Percentiles rank a stretch among this genome's conserved stretches.
Conservation (phyloP, 495 filamentous ascomycete species). For the Sphaerosporella brunnea region DNA sequence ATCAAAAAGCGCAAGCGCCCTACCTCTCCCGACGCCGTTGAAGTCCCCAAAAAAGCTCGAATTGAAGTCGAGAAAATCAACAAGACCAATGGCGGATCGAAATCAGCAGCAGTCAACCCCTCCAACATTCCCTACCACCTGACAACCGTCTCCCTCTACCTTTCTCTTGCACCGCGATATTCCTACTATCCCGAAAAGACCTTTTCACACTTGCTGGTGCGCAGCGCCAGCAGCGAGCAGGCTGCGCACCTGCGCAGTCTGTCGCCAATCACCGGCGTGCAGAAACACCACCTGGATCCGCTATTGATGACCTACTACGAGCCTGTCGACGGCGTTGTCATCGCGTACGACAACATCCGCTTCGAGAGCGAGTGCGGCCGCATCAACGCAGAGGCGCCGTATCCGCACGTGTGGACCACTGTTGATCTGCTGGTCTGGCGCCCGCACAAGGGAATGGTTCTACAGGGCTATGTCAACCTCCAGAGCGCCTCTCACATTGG, state of each 20-base stretch:
- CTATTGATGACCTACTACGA: slow-evolving; percentile 59
- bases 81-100: neutral
- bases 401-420: slow-evolving; percentile 42
- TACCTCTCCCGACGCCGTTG: neutral
- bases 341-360: slow-evolving; percentile 47
- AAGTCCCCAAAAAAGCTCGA: slow-evolving; percentile 2
- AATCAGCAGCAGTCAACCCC: neutral
- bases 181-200: slow-evolving; percentile 21
- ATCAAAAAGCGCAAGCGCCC: slow-evolving; percentile 4
- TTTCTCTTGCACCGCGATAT: slow-evolving; percentile 45
- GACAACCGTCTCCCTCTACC: slow-evolving; percentile 47
- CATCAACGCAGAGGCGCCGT: slow-evolving; percentile 31
- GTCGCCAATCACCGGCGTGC: slow-evolving; percentile 19
- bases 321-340: slow-evolving; percentile 48
- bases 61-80: slow-evolving; percentile 3
- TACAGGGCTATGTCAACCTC: slow-evolving; percentile 53
- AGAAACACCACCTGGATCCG: slow-evolving; percentile 51
- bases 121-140: slow-evolving; percentile 38
- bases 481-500: slow-evolving; percentile 57
- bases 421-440: slow-evolving; percentile 55
- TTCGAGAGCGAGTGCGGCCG: slow-evolving; percentile 24
- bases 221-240: slow-evolving; percentile 11
- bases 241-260: slow-evolving; percentile 15
- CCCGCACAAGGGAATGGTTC: slow-evolving; percentile 38
- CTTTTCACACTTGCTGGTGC: slow-evolving; percentile 14